Evolutionary conservation across 257 asterid genomes (phyloP), one percentile per base, ranked within the genome.

Genomic region (Leonotis leonurus): DNA sequence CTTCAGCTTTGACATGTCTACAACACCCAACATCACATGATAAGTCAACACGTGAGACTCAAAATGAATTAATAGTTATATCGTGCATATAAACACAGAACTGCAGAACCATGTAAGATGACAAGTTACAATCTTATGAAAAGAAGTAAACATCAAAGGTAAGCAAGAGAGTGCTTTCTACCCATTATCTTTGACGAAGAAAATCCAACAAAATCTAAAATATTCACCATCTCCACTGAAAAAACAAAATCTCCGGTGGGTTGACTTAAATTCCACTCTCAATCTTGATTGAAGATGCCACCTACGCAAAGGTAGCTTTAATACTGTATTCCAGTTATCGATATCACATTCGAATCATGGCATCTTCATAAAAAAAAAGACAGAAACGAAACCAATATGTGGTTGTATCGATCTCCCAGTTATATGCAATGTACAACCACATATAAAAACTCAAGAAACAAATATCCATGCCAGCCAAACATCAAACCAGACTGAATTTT

Each of bases 1-100:
- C 82, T 81, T 80, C 69, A 89, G 78, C 81, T 73, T 80, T 10
- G 99, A 86, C 82, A 60, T 72, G 70, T 81, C 99, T 92, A 67
- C 1, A 55, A 55, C 16, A 40, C 13, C 51, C 67, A 65, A 8
- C 37, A 53, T 37, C 46, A 73, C 21, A 35, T 10, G 35, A 56
- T 51, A 17, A 43, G 25, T 40, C 26, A 53, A 22, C 44, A 11
- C 8, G n/a, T n/a, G n/a, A 4, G 33, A 35, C n/a, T 56, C 35
- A 30, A 51, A 49, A 25, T 18, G 9, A 4, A 57, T 39, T 27
- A 27, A 16, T 39, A 11, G 25, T 27, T 27, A 20, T 11, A 46
- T 10, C 7, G 12, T 3, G 37, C 25, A 51, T 8, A 17, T 5
- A 37, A 10, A 13, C 22, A 55, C 5, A 40, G 30, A n/a, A 8